These are phyloP conservation scores for Desmodesmus armatus DNA, from an alignment of 139 green algal species.

Conservation along the genomic window DNA sequence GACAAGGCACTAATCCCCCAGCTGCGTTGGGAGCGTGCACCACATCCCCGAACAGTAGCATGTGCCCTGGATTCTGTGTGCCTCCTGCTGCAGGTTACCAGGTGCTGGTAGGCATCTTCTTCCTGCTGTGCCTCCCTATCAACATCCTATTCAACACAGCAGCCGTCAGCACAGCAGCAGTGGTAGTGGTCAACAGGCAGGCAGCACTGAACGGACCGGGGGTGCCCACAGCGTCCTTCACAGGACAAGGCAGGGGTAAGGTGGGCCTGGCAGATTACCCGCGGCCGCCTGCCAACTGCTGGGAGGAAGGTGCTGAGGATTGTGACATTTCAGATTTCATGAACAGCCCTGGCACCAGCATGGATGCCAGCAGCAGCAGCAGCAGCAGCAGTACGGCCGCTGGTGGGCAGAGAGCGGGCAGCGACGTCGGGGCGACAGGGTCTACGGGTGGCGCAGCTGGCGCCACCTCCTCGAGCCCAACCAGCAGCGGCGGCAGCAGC, in stretches of 20 bases:
- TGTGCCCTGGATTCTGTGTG: no score
- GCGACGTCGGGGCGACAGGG: no score
- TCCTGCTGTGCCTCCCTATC: slow-evolving; percentile 61
- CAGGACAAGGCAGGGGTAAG: slow-evolving; percentile 21
- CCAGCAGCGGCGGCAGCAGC: slow-evolving; percentile 2
- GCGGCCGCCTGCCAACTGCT: background rate
- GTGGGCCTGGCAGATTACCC: background rate
- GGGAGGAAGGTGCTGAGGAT: no score
- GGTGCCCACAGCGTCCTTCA: slow-evolving; percentile 15
- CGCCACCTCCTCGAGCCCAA: background rate
- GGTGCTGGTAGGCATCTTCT: slow-evolving; percentile 59
- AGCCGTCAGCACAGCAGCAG: slow-evolving; percentile 37
- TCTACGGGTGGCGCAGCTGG: no score
- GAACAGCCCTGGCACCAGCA: no score
- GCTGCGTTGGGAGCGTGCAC: no score
- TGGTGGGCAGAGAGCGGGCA: no score
- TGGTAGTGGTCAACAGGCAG: slow-evolving; percentile 18
- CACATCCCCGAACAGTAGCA: no score
- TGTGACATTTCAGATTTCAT: no score
- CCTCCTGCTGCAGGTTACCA: slow-evolving; percentile 70
- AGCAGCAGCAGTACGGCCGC: background rate
- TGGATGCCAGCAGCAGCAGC: background rate
- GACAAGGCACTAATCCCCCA: no score
- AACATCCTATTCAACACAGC: slow-evolving; percentile 62
- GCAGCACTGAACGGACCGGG: background rate